These are phyloP conservation scores for Penicillium sp. DNA, from an alignment of 2,329 filamentous ascomycete genomes.

Conservation along the genomic window DNA sequence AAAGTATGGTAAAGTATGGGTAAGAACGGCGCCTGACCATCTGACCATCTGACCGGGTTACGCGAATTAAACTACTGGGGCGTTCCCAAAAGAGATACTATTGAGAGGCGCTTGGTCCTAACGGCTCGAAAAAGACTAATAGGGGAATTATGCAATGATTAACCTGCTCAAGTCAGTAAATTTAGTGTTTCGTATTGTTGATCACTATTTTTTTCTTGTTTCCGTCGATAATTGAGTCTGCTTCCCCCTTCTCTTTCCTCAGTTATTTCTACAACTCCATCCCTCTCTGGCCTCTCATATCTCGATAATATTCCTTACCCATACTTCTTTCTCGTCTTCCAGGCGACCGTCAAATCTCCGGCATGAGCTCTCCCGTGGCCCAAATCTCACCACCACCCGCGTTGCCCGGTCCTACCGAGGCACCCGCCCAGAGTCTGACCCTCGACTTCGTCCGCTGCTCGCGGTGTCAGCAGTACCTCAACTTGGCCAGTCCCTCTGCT, in stretches of 20 bases:
- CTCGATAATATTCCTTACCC: neutral
- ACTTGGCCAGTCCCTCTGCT: conserved; percentile 37
- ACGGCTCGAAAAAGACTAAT: neutral
- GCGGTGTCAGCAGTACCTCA: conserved; percentile 50
- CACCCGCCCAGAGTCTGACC: conserved; percentile 19
- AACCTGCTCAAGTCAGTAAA: neutral
- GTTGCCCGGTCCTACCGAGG: conserved; percentile 24
- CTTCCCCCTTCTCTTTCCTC: neutral
- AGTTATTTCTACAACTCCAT: neutral
- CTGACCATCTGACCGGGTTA: neutral
- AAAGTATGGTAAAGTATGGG: no score
- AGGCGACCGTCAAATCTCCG: conserved; percentile 1
- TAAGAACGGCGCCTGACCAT: no score
- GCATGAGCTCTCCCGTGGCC: conserved; percentile 42
- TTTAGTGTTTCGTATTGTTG: neutral
- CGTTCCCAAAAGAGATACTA: neutral
- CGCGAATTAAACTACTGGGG: conserved; percentile 5
- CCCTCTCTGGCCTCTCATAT: neutral
- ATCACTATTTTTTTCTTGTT: neutral
- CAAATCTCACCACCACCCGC: conserved; percentile 33
- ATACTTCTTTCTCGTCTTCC: neutral
- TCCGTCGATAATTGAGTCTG: neutral
- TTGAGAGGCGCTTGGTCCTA: neutral
- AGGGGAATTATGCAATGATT: neutral
- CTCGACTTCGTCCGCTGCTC: conserved; percentile 51